Evolutionary conservation across 495 filamentous ascomycete genomes (phyloP).

Genomic region (Geoglossum glabrum): DNA sequence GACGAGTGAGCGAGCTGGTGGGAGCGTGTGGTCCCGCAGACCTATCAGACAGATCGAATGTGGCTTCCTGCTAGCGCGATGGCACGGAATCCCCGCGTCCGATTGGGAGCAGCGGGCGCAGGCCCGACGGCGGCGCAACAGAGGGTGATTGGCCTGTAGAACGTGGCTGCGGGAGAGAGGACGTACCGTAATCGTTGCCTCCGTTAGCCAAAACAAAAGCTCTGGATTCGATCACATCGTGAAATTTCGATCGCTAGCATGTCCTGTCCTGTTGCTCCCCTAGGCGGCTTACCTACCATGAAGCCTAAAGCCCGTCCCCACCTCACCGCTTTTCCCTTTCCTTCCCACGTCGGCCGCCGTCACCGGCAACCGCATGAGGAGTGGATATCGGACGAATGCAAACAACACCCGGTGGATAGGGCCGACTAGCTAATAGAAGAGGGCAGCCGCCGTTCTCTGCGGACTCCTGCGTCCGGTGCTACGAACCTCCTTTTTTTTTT

Average conservation of each 20-base stretch:
- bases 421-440: too few species aligned
- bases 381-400: neutral
- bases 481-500: neutral
- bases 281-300: neutral
- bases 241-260: neutral
- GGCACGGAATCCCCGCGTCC: neutral
- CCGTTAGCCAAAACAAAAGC: neutral
- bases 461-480: neutral
- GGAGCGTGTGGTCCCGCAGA: neutral
- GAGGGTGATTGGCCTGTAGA: neutral
- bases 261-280: neutral
- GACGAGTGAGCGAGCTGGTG: neutral
- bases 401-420: neutral
- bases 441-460: neutral
- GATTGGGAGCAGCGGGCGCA: neutral
- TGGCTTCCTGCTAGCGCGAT: neutral
- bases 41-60: neutral
- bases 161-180: neutral
- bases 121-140: neutral
- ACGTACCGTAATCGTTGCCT: neutral
- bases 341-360: neutral
- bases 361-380: neutral
- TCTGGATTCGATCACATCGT: neutral
- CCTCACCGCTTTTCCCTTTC: neutral
- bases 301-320: neutral